Base-by-base conservation (phyloP, 2,329 filamentous ascomycete species). In the Colletotrichum sp. region DNA sequence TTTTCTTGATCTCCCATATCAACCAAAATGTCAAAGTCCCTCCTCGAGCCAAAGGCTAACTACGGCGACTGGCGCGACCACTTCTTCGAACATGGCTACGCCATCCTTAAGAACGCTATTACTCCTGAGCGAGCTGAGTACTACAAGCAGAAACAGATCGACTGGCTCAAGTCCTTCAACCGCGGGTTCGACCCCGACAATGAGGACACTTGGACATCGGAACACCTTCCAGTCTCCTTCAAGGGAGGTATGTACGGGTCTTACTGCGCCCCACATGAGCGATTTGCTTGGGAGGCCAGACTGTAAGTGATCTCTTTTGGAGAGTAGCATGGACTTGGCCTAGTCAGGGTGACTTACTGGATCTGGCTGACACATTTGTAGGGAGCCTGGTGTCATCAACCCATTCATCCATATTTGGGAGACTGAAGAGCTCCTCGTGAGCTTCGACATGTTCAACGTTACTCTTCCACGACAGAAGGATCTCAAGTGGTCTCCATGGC, bases 231-330 rank as follows among this genome's bases (percentile, higher is more conserved):
- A 0, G 80, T 84, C 6, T 81, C 80, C 77, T 84, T 84, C 80
- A 88, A 88, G 77, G 85, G 85, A 34, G 85, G 86, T 68, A 87
- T 87, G 83, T 88, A 86, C 78, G 82, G 82, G 68, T 78, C 76
- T 22, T 88, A 88, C 71, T 80, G 80, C 13, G 80, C 82, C 8
- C 78, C 83, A 4, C 86, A 88, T 71, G 86, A 88, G 80, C 84
- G 85, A 74, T 83, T 85, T 73, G 82, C 83, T 6, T 88, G 86
- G 86, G 86, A 88, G 48, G 85, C 85, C 5, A 80, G 84, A 63
- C 84, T 80, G 71, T 73, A 2, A 63, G 65, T 26, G 30, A 44
- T 16, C 5, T 18, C 1, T 6, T 16, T 12, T 28, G 18, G 12
- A 15, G 3, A 18, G n/a, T 1, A 6, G 15, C 15, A 6, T 28